Base-by-base conservation (phyloP, 345 rosid genomes). In the Gossypium rotundifolium region DNA sequence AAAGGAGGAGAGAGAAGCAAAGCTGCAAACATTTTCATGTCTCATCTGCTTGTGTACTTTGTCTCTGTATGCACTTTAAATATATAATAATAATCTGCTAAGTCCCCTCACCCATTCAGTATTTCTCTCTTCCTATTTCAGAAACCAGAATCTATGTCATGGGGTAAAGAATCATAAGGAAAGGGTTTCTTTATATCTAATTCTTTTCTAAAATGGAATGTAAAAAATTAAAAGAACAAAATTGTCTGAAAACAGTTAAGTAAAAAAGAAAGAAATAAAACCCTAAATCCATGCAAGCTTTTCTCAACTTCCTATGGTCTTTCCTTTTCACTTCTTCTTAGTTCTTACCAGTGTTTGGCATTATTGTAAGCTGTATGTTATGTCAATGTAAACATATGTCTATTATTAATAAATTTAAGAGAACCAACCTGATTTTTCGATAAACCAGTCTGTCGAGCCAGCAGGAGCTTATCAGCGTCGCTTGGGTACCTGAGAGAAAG, bases 401-500 rank as follows among this genome's bases (percentile, higher is more conserved):
- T 45, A 8, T 45, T 45, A 45, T 16, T 23, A 22, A 58, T 58
- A 10, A 58, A 58, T 23, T 58, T 10, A 58, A 4, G 16, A 58
- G 13, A 4, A 22, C 62, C 33, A 10, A 92, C 98, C 97, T 95
- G 99, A 81, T 91, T 95, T 85, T 96, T 91, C 55, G 99, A 95
- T 83, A 95, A 83, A 75, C 98, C 99, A 84, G 99, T 95, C 93
- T 95, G 99, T 74, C 97, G 85, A 79, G 99, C 96, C 84, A 95
- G 87, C 83, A 95, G 94, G 76, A 90, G 99, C 84, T 95, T 95
- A 92, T 95, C 98, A 61, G 97, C 97, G 83, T 95, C 99, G 80
- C 98, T 95, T 87, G 99, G 99, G 76, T 95, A 95, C 94, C 99
- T 95, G 99, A 91, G 89, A 88, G 84, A 84, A 80, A 82, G 88